Conservation (phyloP, 2,329 filamentous ascomycete species). For the Tetracladium maxilliforme region DNA sequence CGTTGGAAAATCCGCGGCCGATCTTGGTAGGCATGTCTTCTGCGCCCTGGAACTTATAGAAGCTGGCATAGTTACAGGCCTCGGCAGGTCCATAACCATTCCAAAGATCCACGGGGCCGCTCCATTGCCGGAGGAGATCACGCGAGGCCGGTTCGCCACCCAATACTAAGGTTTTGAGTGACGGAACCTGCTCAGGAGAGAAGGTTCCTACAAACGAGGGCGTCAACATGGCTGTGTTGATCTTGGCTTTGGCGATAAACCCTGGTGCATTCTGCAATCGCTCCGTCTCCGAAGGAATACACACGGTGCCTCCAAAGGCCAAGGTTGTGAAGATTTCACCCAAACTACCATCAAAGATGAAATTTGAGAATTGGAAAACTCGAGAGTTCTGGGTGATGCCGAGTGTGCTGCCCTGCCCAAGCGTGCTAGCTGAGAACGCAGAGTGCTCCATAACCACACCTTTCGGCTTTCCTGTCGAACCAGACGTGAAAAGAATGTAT, state of each 20-base stretch:
- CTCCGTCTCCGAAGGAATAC: slow-evolving; percentile 8
- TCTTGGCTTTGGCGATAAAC: slow-evolving; percentile 5
- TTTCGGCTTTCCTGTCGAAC: too few relatives aligned
- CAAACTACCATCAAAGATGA: slow-evolving; percentile 8
- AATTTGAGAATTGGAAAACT: slow-evolving; percentile 6
- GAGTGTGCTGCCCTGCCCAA: too few relatives aligned
- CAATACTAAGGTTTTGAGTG: slow-evolving; percentile 4
- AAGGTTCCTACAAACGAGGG: slow-evolving; percentile 6
- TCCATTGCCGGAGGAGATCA: slow-evolving; percentile 2
- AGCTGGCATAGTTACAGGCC: slow-evolving; percentile 1
- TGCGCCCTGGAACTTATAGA: too few relatives aligned
- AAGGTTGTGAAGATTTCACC: slow-evolving; percentile 9
- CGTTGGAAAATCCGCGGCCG: too few relatives aligned
- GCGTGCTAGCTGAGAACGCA: too few relatives aligned
- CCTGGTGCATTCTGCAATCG: slow-evolving; percentile 7
- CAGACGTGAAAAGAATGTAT: too few relatives aligned
- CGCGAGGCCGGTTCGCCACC: slow-evolving; percentile 5
- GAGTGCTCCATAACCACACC: too few relatives aligned
- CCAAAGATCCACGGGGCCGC: slow-evolving; percentile 3
- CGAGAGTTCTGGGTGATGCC: too few relatives aligned
- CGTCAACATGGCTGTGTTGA: slow-evolving; percentile 8
- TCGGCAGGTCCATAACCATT: slow-evolving; percentile 7
- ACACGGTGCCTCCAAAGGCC: slow-evolving; percentile 7
- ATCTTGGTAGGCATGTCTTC: too few relatives aligned
- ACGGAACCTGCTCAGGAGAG: slow-evolving; percentile 5